Conservation (phyloP, 495 filamentous ascomycete genomes). For the Platismatia glauca region DNA sequence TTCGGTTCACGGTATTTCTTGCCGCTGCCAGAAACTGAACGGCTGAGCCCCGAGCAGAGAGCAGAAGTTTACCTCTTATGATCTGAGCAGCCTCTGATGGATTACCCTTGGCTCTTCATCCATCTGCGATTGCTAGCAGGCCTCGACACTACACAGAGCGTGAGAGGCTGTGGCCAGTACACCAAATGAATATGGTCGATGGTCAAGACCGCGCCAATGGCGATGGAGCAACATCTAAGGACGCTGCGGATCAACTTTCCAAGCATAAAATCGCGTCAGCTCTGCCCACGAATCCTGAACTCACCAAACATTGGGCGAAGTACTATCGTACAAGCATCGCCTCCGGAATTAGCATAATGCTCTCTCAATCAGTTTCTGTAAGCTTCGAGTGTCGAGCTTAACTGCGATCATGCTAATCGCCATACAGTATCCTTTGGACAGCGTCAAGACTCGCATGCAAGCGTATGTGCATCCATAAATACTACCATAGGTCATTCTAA, state of each 20-base stretch:
- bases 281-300: slow-evolving; percentile 27
- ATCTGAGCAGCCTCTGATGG: slow-evolving; percentile 45
- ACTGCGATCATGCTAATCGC: slow-evolving; percentile 15
- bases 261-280: slow-evolving; percentile 11
- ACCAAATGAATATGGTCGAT: slow-evolving; percentile 26
- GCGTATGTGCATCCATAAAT: slow-evolving; percentile 33
- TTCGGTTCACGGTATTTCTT: not conserved
- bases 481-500: not conserved
- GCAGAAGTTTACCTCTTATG: slow-evolving; percentile 7
- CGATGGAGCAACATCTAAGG: slow-evolving; percentile 32
- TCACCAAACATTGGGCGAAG: slow-evolving; percentile 56
- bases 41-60: not conserved
- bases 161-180: slow-evolving; percentile 35
- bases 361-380: slow-evolving; percentile 62
- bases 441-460: slow-evolving; percentile 81
- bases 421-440: slow-evolving; percentile 67
- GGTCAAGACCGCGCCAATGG: slow-evolving; percentile 40
- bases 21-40: not conserved
- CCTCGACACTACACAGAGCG: slow-evolving; percentile 31
- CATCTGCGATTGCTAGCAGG: slow-evolving; percentile 53
- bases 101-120: slow-evolving; percentile 47
- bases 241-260: slow-evolving; percentile 23
- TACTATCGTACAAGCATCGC: slow-evolving; percentile 72
- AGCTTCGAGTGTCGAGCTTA: slow-evolving; percentile 19
- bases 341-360: slow-evolving; percentile 60